Conservation (phyloP, 2,329 filamentous ascomycete genomes). For the Ceratocystis cubensis region DNA sequence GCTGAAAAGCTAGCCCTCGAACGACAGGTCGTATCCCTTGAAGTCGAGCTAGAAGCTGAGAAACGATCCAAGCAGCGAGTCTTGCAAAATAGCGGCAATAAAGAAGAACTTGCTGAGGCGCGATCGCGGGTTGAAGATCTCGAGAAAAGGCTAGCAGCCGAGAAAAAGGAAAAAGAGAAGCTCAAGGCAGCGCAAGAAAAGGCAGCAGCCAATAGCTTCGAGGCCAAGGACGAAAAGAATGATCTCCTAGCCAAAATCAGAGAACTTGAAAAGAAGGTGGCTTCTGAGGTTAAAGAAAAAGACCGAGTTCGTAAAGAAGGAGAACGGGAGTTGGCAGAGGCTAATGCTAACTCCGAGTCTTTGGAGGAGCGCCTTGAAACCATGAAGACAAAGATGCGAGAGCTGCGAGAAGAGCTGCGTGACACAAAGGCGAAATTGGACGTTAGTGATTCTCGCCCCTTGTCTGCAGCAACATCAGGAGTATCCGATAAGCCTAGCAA, state of each 20-base stretch:
- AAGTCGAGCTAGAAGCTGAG: conserved; percentile 73
- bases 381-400: conserved; percentile 60
- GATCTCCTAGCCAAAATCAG: conserved; percentile 16
- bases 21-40: conserved; percentile 61
- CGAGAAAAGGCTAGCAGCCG: conserved; percentile 30
- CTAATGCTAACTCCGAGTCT: conserved; percentile 48
- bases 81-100: conserved; percentile 25
- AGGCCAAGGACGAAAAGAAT: conserved; percentile 12
- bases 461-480: neutral
- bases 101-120: conserved; percentile 35
- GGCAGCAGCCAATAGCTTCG: conserved; percentile 4
- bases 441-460: conserved; percentile 25
- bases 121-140: conserved; percentile 29
- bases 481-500: conserved; percentile 24
- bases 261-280: conserved; percentile 28
- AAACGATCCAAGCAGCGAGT: conserved; percentile 33
- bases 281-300: conserved; percentile 34
- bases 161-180: conserved; percentile 38
- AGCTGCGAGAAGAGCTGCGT: conserved; percentile 34
- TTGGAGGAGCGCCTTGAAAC: conserved; percentile 60
- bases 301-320: conserved; percentile 35
- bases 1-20: conserved; percentile 70
- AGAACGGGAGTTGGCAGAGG: conserved; percentile 46
- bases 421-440: conserved; percentile 34
- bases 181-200: conserved; percentile 28